Evolutionary conservation across 108 stramenopile species (phyloP), one percentile per base, ranked within the genome.

Genomic region (Fistulifera pelliculosa): DNA sequence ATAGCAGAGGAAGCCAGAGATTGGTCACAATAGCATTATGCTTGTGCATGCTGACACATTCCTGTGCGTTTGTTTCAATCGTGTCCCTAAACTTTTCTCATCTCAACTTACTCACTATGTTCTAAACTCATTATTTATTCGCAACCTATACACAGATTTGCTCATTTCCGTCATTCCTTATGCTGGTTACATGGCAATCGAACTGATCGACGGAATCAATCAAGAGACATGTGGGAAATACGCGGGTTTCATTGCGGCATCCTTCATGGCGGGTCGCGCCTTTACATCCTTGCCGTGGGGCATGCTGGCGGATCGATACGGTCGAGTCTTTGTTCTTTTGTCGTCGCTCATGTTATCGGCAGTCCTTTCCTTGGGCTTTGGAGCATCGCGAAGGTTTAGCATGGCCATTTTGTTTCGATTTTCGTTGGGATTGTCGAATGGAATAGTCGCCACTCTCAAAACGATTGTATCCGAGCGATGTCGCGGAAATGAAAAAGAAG

Each of bases 191-290:
- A 69, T 87, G 79, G 68, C 66, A 0, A 68, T 87, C 25, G 48
- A 69, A 38, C 40, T 74, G 18, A 54, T 80, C 0, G 69, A 68
- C 23, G 61, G 43, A 12, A 27, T 56, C 18, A 71, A 45, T 27
- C 53, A 61, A 16, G 81, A 84, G 55, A 71, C 54, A 19, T 77
- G 69, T 11, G 85, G 85, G 2, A 55, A 67, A 3, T 87, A 76
- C 49, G 81, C 85, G 11, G 85, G 81, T 8, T 52, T 82, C 15
- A 41, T 87, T 14, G 75, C 85, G 1, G 71, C 73, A 0, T 70
- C 77, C 17, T 87, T 87, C 60, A 85, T 81, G 80, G 60, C 67
- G 26, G 84, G 84, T n/a, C 23, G 84, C 41, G 58, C 73, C 1
- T 54, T 65, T 10, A 69, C 64, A 1, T 51, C 75, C 3, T 80